Percentiles rank a stretch among this genome's conserved stretches.
Conservation (phyloP, 306 rosid genomes). For the Rosa persica region DNA sequence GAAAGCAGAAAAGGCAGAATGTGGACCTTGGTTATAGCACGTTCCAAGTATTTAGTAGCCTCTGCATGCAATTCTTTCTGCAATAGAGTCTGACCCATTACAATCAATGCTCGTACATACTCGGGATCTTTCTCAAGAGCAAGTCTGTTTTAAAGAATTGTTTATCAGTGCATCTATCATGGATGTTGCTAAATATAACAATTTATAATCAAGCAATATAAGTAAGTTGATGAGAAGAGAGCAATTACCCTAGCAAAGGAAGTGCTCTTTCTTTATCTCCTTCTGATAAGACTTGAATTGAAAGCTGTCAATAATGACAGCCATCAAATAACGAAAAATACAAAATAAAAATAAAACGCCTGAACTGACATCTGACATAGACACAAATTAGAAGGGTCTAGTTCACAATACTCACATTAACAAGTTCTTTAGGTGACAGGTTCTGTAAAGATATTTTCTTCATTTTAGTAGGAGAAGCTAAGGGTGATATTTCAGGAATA, state of each 20-base stretch:
- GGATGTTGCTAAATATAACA: constrained; percentile 4
- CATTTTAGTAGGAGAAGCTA: constrained; percentile 55
- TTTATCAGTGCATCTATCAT: constrained; percentile 27
- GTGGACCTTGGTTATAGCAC: constrained; percentile 71
- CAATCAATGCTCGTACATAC: constrained; percentile 58
- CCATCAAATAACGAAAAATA: constrained; percentile 16
- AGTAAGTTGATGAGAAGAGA: constrained; percentile 13
- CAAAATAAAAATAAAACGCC: not conserved
- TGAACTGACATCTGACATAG: constrained; percentile 6
- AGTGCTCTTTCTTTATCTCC: constrained; percentile 63
- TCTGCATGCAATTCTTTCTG: constrained; percentile 59
- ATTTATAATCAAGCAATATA: not conserved
- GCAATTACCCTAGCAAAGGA: constrained; percentile 65
- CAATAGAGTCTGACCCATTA: constrained; percentile 76
- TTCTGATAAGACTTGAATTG: constrained; percentile 57
- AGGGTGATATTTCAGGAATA: constrained; percentile 35
- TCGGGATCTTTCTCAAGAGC: constrained; percentile 92
- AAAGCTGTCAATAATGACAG: constrained; percentile 56
- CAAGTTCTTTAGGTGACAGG: constrained; percentile 61
- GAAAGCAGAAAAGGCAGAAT: constrained; percentile 17
- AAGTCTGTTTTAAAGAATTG: constrained; percentile 43
- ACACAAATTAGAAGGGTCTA: constrained; percentile 16
- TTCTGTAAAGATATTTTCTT: constrained; percentile 46
- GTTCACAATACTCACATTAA: constrained; percentile 56
- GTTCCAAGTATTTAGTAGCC: constrained; percentile 61